These are phyloP conservation scores for Suillus americanus DNA, from an alignment of 768 basidiomycete species.

Conservation along the genomic window DNA sequence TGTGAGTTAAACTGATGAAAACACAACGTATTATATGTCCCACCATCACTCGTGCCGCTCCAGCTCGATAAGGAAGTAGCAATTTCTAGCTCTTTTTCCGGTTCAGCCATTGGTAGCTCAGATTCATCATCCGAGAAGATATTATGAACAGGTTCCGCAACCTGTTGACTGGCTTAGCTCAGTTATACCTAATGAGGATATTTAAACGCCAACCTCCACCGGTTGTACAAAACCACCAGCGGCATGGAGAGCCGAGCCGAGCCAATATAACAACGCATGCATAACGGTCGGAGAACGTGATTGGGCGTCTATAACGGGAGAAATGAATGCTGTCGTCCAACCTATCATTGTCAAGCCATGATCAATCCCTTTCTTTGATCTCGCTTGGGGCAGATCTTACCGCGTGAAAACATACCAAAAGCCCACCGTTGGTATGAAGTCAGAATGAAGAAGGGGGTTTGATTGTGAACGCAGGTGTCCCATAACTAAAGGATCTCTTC, in stretches of 20 bases:
- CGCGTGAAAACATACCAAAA: constrained; percentile 60
- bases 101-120: not conserved
- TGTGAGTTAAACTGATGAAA: not conserved
- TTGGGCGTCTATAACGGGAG: constrained; percentile 42
- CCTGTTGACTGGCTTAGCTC: constrained; percentile 13
- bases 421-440: constrained; percentile 63
- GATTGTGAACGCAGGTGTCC: constrained; percentile 51
- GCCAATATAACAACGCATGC: constrained; percentile 56
- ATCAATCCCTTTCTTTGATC: not conserved
- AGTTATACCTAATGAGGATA: not conserved
- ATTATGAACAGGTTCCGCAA: constrained; percentile 33
- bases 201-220: constrained; percentile 15
- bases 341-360: constrained; percentile 37
- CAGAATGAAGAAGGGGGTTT: constrained; percentile 55
- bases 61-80: constrained; percentile 31
- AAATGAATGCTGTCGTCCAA: constrained; percentile 54
- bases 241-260: constrained; percentile 46
- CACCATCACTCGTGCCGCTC: constrained; percentile 30
- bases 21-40: not conserved
- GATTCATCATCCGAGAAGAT: constrained; percentile 14
- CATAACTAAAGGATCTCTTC: constrained; percentile 35
- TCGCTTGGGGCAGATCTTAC: constrained; percentile 27
- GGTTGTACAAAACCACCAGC: constrained; percentile 30
- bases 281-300: constrained; percentile 47
- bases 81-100: not conserved